These are phyloP conservation scores for Entomortierella parvispora DNA, from an alignment of 192 early-diverging fungal species.

Conservation along the genomic window DNA sequence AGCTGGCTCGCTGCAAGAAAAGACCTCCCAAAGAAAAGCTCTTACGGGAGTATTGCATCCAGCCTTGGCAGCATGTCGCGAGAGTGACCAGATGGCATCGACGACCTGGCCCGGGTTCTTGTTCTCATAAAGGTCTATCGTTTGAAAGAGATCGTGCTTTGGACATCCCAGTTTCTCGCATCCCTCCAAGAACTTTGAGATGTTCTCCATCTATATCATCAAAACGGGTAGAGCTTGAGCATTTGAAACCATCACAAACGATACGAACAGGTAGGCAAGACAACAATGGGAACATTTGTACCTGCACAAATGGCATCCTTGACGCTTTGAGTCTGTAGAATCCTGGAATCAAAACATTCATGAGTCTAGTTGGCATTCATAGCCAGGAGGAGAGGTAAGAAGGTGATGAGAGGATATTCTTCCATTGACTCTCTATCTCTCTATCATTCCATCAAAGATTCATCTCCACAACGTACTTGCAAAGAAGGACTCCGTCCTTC, in stretches of 20 bases:
- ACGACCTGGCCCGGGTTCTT: constrained; percentile 78
- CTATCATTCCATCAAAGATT: too few species aligned
- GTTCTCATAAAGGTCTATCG: constrained; percentile 81
- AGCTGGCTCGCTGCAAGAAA: too few species aligned
- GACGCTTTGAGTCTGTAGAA: constrained; percentile 67
- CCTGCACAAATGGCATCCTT: constrained; percentile 80
- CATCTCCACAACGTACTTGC: too few species aligned
- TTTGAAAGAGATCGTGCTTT: constrained; percentile 80
- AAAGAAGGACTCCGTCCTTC: constrained; percentile 79
- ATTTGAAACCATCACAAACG: background rate
- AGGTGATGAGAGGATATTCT: background rate
- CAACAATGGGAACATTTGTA: constrained; percentile 1
- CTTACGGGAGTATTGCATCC: constrained; percentile 60
- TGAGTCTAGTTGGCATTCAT: constrained; percentile 50
- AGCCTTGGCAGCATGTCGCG: constrained; percentile 70
- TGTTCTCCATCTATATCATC: constrained; percentile 78
- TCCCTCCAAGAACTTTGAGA: constrained; percentile 71
- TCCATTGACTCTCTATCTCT: too few species aligned
- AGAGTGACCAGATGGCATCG: constrained; percentile 78
- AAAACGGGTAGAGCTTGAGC: background rate
- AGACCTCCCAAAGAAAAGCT: background rate
- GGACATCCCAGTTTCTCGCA: constrained; percentile 72
- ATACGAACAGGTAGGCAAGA: background rate
- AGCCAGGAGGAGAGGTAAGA: background rate
- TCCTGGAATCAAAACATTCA: constrained; percentile 62